Evolutionary conservation across 805 yeast species (phyloP).

Genomic region (Candida incommunis): DNA sequence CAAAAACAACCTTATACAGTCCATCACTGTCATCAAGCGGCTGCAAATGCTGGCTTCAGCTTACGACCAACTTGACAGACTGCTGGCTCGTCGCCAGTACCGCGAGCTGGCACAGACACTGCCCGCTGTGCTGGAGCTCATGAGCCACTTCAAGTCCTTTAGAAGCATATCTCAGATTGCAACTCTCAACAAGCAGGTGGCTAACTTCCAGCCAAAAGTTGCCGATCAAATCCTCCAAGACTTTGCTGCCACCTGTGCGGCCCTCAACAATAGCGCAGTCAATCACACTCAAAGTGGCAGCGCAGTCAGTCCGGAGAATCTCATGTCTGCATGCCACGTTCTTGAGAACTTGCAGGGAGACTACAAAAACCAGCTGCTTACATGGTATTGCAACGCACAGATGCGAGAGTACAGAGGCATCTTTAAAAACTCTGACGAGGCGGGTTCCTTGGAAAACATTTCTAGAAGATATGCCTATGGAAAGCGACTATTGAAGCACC

Average conservation of each 20-base stretch:
- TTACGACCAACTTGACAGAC: constrained; percentile 40
- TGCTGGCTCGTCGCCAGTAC: constrained; percentile 32
- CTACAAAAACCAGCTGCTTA: constrained; percentile 43
- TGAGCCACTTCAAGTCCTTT: constrained; percentile 62
- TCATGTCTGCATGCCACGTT: constrained; percentile 53
- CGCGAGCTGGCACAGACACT: constrained; percentile 44
- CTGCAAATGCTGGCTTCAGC: constrained; percentile 76
- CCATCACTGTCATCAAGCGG: constrained; percentile 78
- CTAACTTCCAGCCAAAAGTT: constrained; percentile 43
- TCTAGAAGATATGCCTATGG: constrained; percentile 71
- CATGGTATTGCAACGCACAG: constrained; percentile 59
- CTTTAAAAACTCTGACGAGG: constrained; percentile 74
- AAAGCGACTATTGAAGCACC: constrained; percentile 49
- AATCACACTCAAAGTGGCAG: too few species aligned
- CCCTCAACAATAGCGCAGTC: constrained; percentile 3
- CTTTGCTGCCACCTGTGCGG: constrained; percentile 35
- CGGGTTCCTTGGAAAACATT: constrained; percentile 84
- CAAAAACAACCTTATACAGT: constrained; percentile 67
- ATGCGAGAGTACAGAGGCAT: constrained; percentile 63
- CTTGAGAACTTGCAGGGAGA: constrained; percentile 49
- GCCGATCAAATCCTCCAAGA: constrained; percentile 62
- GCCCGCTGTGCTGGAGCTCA: constrained; percentile 59
- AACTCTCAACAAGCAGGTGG: constrained; percentile 42
- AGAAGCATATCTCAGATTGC: constrained; percentile 75
- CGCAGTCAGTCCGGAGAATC: constrained; percentile 7